Conservation (phyloP, 345 rosid genomes). For the Murraya koenigii region DNA sequence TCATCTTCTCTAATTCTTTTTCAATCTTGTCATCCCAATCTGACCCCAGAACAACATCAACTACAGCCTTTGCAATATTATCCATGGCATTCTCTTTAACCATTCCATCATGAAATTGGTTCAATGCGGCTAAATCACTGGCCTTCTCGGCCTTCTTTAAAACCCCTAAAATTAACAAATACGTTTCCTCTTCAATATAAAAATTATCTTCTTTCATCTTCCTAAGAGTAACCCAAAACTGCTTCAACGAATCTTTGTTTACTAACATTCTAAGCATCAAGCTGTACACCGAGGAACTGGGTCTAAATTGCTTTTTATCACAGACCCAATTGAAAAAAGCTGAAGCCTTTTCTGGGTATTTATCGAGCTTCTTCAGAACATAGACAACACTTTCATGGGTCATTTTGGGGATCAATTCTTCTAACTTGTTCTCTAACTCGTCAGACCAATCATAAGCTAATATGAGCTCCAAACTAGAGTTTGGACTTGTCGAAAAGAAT, state of each 20-base stretch:
- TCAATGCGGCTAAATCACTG: slow-evolving; percentile 54
- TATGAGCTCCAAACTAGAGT: slow-evolving; percentile 46
- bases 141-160: slow-evolving; percentile 49
- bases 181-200: slow-evolving; percentile 71
- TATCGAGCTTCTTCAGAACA: slow-evolving; percentile 57
- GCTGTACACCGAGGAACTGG: slow-evolving; percentile 62
- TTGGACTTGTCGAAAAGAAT: slow-evolving; percentile 42
- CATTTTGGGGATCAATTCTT: slow-evolving; percentile 21
- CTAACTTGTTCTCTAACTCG: slow-evolving; percentile 47
- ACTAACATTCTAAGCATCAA: slow-evolving; percentile 60
- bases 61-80: slow-evolving; percentile 38
- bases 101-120: slow-evolving; percentile 69
- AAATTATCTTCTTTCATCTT: slow-evolving; percentile 70
- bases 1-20: slow-evolving; percentile 52
- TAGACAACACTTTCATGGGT: slow-evolving; percentile 68
- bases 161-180: slow-evolving; percentile 33
- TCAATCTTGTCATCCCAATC: slow-evolving; percentile 57
- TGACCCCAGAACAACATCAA: slow-evolving; percentile 28
- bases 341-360: slow-evolving; percentile 52
- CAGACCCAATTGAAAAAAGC: slow-evolving; percentile 66
- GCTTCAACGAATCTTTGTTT: slow-evolving; percentile 47
- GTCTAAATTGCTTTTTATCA: slow-evolving; percentile 51
- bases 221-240: slow-evolving; percentile 56
- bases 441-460: slow-evolving; percentile 46
- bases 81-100: slow-evolving; percentile 56